A percentile compares a stretch with the other conserved stretches of the same genome.
Conservation (phyloP, 257 asterid genomes). For the Scutellaria baicalensis region DNA sequence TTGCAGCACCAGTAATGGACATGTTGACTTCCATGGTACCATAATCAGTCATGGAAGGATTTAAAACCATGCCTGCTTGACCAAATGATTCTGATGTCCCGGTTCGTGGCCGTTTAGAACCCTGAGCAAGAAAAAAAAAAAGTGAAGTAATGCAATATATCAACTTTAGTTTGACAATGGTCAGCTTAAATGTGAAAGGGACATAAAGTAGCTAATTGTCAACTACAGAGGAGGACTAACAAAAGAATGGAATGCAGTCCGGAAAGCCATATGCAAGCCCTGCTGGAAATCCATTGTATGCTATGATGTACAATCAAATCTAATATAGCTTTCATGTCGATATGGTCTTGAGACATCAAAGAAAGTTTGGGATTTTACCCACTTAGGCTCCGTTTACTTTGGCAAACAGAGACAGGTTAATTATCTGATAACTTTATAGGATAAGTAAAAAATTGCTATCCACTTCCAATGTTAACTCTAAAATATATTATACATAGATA, state of each 20-base stretch:
- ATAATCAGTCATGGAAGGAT: constrained; percentile 66
- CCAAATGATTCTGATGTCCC: constrained; percentile 79
- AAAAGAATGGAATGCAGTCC: neutral
- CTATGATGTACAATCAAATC: neutral
- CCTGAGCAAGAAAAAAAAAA: constrained; percentile 35
- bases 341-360: neutral
- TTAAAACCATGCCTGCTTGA: constrained; percentile 69
- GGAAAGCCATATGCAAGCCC: neutral
- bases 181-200: neutral
- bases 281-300: neutral
- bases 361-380: neutral
- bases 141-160: neutral
- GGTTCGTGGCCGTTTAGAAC: constrained; percentile 64
- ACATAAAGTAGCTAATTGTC: constrained; percentile 1
- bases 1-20: constrained; percentile 44
- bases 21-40: constrained; percentile 64
- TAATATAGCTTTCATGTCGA: neutral
- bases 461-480: too few species aligned
- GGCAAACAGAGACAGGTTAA: too few species aligned
- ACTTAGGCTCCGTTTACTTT: too few species aligned
- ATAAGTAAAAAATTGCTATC: too few species aligned
- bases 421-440: too few species aligned
- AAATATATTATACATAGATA: too few species aligned
- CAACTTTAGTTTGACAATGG: neutral
- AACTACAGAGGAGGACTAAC: neutral